Evolutionary conservation across 2,329 filamentous ascomycete species (phyloP), one percentile per base, ranked within the genome.

Genomic region (Coleophoma eucalyptorum): DNA sequence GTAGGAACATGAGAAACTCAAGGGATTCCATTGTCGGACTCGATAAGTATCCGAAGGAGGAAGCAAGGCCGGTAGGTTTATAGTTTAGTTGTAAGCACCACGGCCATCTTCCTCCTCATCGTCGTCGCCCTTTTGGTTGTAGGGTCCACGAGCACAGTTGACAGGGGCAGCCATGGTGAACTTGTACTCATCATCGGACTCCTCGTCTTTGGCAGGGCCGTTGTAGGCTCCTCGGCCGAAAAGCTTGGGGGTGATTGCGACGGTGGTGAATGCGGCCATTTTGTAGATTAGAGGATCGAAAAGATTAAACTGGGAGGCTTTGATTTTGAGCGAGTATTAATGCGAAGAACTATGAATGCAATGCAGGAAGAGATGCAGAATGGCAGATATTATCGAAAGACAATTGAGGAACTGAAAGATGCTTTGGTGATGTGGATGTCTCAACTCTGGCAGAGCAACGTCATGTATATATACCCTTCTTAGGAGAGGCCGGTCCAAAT

Each of bases 191-290:
- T 44, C 26, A 26, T 44, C 42, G 7, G 21, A 20, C 11, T 44
- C 42, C 12, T 44, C 42, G 13, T 44, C 26, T 16, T 31, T 21
- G 42, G 20, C 16, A 10, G 42, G 42, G 20, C 19, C 42, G 16
- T 44, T 44, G 42, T 44, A 44, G 42, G 19, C 42, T 7, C 19
- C 42, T 20, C 42, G 42, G 42, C 42, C 42, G 26, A 31, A 44
- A 26, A 44, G 42, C 42, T 44, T 44, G 3, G 42, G 42, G 15
- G 42, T 44, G 21, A 44, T 44, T 11, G 42, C 16, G 20, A n/a
- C 21, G 26, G 42, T 44, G 26, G 20, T 31, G 42, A 44, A 44
- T n/a, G 42, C 20, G 31, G 42, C 42, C 42, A 44, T 44, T 44
- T 19, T 31, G 19, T n/a, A 26, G 21, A 6, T 31, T 44, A 20